Conservation (phyloP, 106 monocot genomes). For the Dendrobium officinale region DNA sequence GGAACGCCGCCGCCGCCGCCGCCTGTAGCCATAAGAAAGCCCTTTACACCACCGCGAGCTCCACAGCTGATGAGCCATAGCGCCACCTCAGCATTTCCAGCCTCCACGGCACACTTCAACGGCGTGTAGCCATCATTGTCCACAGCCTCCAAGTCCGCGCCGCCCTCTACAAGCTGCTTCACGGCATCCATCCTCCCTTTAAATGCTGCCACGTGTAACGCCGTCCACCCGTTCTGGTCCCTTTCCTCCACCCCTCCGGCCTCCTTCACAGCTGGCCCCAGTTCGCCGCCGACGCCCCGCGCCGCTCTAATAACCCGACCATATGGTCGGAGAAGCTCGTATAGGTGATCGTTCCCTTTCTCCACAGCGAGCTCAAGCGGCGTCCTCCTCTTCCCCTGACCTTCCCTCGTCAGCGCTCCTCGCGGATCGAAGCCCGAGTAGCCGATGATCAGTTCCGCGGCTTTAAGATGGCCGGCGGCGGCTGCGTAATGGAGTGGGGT, state of each 20-base stretch:
- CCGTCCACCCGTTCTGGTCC: constrained; percentile 42
- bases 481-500: constrained; percentile 36
- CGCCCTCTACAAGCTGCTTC: constrained; percentile 13
- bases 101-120: constrained; percentile 23
- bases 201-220: constrained; percentile 31
- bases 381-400: constrained; percentile 8
- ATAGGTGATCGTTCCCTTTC: constrained; percentile 10
- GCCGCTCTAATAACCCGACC: constrained; percentile 8
- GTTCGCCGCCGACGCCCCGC: neutral
- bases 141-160: constrained; percentile 15
- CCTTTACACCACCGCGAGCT: neutral
- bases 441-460: constrained; percentile 10
- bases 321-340: constrained; percentile 12
- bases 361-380: constrained; percentile 28
- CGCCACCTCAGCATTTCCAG: constrained; percentile 20
- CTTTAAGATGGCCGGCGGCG: constrained; percentile 4
- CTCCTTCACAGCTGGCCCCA: neutral
- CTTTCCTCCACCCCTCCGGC: constrained; percentile 6
- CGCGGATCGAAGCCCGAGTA: constrained; percentile 10
- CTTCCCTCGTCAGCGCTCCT: constrained; percentile 9
- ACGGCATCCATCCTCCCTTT: constrained; percentile 21
- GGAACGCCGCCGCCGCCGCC: neutral
- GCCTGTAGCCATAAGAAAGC: neutral
- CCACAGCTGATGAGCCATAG: constrained; percentile 15
- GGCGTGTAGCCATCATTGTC: constrained; percentile 33